A percentile compares a stretch with the other conserved stretches of the same genome.
These are phyloP conservation scores for Aspergillus spinulosporus DNA, from an alignment of 2,329 filamentous ascomycete species.

Conservation along the genomic window DNA sequence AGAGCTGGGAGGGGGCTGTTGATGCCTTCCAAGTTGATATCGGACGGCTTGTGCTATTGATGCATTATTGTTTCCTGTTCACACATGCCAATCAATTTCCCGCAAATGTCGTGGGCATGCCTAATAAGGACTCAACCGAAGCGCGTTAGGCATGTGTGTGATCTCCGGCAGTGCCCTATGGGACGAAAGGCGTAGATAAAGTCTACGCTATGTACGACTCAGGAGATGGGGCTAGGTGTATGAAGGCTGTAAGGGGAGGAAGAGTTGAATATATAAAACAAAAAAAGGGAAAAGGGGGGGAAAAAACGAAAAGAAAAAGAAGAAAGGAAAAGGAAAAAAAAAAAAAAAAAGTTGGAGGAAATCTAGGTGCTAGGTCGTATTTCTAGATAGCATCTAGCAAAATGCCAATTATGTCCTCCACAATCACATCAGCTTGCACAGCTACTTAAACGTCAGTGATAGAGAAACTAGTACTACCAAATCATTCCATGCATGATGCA, in stretches of 20 bases:
- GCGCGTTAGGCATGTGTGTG: not conserved
- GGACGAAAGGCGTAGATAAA: not conserved
- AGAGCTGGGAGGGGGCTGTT: not conserved
- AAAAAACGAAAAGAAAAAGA: too few relatives aligned
- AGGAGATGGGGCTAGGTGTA: conserved; percentile 13
- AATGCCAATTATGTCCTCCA: conserved; percentile 14
- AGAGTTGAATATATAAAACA: too few relatives aligned
- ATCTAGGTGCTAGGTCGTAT: conserved; percentile 9
- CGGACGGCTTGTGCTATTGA: not conserved
- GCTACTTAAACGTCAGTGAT: not conserved
- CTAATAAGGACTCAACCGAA: not conserved
- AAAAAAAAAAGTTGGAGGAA: conserved; percentile 13
- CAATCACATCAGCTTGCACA: not conserved
- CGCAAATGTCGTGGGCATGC: not conserved
- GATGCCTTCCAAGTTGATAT: not conserved
- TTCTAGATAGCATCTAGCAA: conserved; percentile 9
- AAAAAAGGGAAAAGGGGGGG: too few relatives aligned
- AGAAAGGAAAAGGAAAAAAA: conserved; percentile 9
- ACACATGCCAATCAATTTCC: not conserved
- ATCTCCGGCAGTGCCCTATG: not conserved
- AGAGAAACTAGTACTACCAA: too few relatives aligned
- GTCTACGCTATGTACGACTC: not conserved
- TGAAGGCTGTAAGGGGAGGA: too few relatives aligned
- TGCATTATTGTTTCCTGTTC: not conserved
- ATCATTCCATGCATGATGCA: not conserved